A percentile compares a stretch with the other conserved stretches of the same genome.
These are phyloP conservation scores for Dentipellis fragilis DNA, from an alignment of 768 basidiomycete genomes.

Conservation along the genomic window DNA sequence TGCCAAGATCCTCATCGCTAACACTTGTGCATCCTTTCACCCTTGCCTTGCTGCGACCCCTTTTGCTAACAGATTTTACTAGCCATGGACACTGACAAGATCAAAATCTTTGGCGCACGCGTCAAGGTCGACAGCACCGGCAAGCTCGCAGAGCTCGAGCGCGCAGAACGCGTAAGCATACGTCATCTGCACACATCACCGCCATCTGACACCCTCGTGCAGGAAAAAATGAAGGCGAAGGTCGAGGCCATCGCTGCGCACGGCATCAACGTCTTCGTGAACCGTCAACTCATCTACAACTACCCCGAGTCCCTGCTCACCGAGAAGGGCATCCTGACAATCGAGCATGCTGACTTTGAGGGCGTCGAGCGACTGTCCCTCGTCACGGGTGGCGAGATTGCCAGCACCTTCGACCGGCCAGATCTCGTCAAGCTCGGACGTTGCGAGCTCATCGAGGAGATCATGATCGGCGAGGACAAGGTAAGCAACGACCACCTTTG, in stretches of 20 bases:
- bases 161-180: constrained; percentile 71
- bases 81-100: constrained; percentile 99
- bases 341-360: constrained; percentile 98
- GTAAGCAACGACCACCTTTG: constrained; percentile 30
- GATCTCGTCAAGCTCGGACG: constrained; percentile 87
- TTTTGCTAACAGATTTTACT: constrained; percentile 1
- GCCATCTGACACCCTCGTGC: constrained; percentile 1
- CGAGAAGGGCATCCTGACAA: constrained; percentile 90
- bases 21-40: constrained; percentile 65
- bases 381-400: constrained; percentile 96
- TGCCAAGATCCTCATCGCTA: constrained; percentile 92
- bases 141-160: constrained; percentile 95
- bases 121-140: constrained; percentile 94
- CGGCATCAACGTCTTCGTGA: constrained; percentile 96
- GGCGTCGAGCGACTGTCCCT: constrained; percentile 93
- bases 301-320: constrained; percentile 95
- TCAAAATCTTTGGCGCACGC: constrained; percentile 96
- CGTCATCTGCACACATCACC: not conserved
- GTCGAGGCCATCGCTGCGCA: constrained; percentile 90
- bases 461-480: constrained; percentile 99
- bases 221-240: constrained; percentile 99
- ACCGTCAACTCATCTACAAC: constrained; percentile 98
- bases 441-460: constrained; percentile 95
- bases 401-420: constrained; percentile 88
- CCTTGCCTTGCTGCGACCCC: not conserved